phyloP scores from a whole-genome alignment of 2,329 filamentous ascomycete genomes.

The Aspergillus flavus region DNA sequence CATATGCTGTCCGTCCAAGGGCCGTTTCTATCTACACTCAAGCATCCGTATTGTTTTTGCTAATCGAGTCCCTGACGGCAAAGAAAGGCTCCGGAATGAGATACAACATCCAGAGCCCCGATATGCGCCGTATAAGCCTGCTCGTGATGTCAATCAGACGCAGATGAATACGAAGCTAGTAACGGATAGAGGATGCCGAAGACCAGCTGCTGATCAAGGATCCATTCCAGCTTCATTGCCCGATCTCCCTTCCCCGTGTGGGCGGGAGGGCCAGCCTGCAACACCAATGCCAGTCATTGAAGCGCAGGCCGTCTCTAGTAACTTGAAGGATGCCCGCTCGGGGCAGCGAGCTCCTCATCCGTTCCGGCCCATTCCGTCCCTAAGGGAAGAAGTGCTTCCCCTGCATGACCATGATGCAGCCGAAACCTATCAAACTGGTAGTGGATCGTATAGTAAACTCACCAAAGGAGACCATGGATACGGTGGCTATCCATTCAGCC shows the following conservation, averaged over 20 bases:
- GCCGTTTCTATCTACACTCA: slow-evolving; percentile 87
- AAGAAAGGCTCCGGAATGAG: slow-evolving; percentile 89
- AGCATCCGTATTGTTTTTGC: slow-evolving; percentile 93
- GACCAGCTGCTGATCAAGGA: slow-evolving; percentile 58
- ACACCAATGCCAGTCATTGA: not conserved
- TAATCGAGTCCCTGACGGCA: slow-evolving; percentile 92
- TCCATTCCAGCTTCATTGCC: slow-evolving; percentile 15
- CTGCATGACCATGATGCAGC: slow-evolving; percentile 20
- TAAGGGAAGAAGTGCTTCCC: slow-evolving; percentile 27
- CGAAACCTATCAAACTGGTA: slow-evolving; percentile 35
- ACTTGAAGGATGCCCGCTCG: not conserved
- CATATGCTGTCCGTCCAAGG: slow-evolving; percentile 83
- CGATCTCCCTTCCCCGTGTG: slow-evolving; percentile 11
- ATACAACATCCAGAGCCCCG: slow-evolving; percentile 85
- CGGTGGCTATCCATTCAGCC: slow-evolving; percentile 57
- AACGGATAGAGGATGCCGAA: slow-evolving; percentile 62
- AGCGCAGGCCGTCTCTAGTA: not conserved
- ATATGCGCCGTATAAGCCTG: slow-evolving; percentile 80
- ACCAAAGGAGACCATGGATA: slow-evolving; percentile 67
- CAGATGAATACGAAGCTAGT: slow-evolving; percentile 54
- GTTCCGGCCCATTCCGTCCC: slow-evolving; percentile 22
- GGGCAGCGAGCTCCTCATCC: slow-evolving; percentile 17
- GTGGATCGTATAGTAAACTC: slow-evolving; percentile 65
- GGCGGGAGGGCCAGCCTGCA: not conserved
- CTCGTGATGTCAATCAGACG: slow-evolving; percentile 44